These are phyloP conservation scores for Didymella pinodella DNA, from an alignment of 2,329 filamentous ascomycete genomes.

Conservation along the genomic window DNA sequence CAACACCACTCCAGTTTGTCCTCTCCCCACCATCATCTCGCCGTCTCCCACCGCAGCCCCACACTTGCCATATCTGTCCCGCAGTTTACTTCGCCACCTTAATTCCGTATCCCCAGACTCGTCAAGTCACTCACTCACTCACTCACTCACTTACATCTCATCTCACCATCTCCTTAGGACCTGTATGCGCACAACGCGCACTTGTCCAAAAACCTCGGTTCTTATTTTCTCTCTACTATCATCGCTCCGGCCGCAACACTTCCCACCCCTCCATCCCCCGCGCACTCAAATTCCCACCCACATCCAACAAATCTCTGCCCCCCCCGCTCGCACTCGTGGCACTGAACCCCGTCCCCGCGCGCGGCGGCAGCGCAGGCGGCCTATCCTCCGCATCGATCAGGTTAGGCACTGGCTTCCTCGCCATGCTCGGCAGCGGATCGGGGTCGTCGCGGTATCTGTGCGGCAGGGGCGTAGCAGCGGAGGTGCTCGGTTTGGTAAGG, in stretches of 20 bases:
- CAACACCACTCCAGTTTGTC: too few relatives aligned
- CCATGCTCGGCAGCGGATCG: slow-evolving; percentile 25
- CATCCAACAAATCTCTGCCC: slow-evolving; percentile 36
- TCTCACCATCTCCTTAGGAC: too few relatives aligned
- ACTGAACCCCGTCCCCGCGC: slow-evolving; percentile 41
- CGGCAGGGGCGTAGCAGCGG: slow-evolving; percentile 20
- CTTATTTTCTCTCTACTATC: not conserved
- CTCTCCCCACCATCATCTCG: too few relatives aligned
- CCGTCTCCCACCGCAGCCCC: too few relatives aligned
- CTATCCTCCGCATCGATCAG: slow-evolving; percentile 32
- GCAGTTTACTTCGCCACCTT: too few relatives aligned
- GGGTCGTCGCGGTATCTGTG: slow-evolving; percentile 37
- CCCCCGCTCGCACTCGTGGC: slow-evolving; percentile 15
- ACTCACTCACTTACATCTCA: too few relatives aligned
- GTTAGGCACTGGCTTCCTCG: slow-evolving; percentile 31
- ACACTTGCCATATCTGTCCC: too few relatives aligned
- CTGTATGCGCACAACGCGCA: too few relatives aligned
- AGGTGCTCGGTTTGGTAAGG: slow-evolving; percentile 25
- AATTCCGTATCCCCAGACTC: too few relatives aligned
- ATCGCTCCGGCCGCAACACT: slow-evolving; percentile 43
- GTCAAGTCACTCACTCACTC: too few relatives aligned
- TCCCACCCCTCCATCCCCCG: slow-evolving; percentile 50
- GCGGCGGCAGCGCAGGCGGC: slow-evolving; percentile 43
- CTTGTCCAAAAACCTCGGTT: too few relatives aligned
- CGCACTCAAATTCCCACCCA: slow-evolving; percentile 18